phyloP scores from a whole-genome alignment of 768 basidiomycete genomes.

The Tephrocybe sp. region DNA sequence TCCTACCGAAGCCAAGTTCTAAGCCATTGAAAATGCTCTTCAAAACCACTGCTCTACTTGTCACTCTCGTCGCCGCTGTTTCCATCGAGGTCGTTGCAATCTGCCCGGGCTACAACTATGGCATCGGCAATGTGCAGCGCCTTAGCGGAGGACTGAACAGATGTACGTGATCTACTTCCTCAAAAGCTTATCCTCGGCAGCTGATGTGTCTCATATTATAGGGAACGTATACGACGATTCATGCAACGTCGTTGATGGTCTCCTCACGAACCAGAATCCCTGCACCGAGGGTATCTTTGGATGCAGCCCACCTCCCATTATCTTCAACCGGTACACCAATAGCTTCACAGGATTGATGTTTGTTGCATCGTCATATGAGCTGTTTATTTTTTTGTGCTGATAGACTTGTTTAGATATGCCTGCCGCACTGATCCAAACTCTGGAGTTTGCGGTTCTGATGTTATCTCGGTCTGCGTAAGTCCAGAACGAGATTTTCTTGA shows the following conservation, averaged over 20 bases:
- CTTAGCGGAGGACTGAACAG: no score
- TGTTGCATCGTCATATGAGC: slow-evolving; percentile 3
- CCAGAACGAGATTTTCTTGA: no score
- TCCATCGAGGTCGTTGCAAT: not conserved
- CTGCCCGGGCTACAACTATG: not conserved
- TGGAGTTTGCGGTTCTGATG: slow-evolving; percentile 23
- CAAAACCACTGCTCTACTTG: not conserved
- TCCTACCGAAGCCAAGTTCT: no score
- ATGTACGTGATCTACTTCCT: no score
- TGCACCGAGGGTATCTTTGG: slow-evolving; percentile 30
- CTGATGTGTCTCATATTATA: slow-evolving; percentile 5
- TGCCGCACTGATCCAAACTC: slow-evolving; percentile 27
- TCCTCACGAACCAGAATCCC: slow-evolving; percentile 28
- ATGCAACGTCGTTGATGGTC: slow-evolving; percentile 26
- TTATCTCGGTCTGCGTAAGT: slow-evolving; percentile 32
- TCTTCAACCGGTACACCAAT: slow-evolving; percentile 28
- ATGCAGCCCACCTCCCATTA: slow-evolving; percentile 27
- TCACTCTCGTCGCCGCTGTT: no score
- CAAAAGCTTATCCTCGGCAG: no score
- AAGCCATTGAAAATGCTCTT: no score
- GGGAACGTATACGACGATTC: slow-evolving; percentile 29
- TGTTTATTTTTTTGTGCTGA: not conserved
- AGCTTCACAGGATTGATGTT: slow-evolving; percentile 23
- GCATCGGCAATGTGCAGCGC: no score
- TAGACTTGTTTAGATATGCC: slow-evolving; percentile 21